Evolutionary conservation across 1,284 basidiomycete species (phyloP).

Genomic region (Gyrodon tennesseensis): DNA sequence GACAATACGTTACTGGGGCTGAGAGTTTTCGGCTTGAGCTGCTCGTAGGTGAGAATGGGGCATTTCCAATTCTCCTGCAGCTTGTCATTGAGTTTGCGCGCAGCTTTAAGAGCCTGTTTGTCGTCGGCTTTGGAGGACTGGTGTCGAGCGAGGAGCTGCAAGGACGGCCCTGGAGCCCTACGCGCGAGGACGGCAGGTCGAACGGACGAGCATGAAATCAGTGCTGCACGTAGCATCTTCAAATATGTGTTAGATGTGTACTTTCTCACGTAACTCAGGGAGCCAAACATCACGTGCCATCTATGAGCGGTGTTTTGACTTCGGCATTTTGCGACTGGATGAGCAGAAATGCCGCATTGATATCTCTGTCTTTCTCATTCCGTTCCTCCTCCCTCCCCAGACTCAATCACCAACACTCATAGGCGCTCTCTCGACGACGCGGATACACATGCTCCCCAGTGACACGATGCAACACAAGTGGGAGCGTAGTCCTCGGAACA

Average conservation of each 20-base stretch:
- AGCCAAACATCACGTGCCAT: constrained; percentile 29
- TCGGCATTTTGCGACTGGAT: constrained; percentile 37
- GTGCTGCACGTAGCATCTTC: constrained; percentile 36
- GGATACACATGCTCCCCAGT: neutral
- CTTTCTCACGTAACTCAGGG: too few species aligned
- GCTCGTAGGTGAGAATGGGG: constrained; percentile 72
- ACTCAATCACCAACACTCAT: neutral
- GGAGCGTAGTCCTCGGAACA: constrained; percentile 56
- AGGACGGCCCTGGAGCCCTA: constrained; percentile 16
- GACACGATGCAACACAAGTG: constrained; percentile 42
- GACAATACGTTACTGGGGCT: constrained; percentile 75
- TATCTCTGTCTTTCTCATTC: neutral
- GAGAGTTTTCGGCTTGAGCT: constrained; percentile 80
- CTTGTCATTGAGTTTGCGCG: constrained; percentile 50
- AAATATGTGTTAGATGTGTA: too few species aligned
- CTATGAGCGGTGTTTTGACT: neutral
- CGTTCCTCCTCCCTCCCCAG: neutral
- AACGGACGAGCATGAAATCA: constrained; percentile 26
- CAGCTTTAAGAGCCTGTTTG: constrained; percentile 45
- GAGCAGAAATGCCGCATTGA: constrained; percentile 42
- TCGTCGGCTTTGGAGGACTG: constrained; percentile 38
- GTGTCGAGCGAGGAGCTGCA: constrained; percentile 27
- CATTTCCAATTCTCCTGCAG: constrained; percentile 69
- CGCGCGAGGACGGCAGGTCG: constrained; percentile 19
- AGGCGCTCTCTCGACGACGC: neutral